Percentiles rank a stretch among this genome's conserved stretches.
Evolutionary conservation across 345 rosid species (phyloP).

Genomic region (Toxicodendron radicans): DNA sequence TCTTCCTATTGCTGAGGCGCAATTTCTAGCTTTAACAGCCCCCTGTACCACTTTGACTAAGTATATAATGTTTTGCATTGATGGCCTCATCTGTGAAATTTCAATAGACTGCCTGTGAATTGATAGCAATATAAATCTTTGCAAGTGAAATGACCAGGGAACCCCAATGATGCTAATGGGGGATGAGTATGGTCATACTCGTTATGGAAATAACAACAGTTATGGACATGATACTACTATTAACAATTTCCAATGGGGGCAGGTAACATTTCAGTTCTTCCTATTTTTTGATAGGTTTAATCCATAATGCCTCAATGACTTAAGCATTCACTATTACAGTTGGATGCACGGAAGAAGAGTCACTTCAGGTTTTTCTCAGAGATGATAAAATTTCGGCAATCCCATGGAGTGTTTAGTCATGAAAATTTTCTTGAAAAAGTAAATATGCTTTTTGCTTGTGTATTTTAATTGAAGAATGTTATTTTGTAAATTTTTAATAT

Average conservation of each 20-base stretch:
- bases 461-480: slow-evolving; percentile 1
- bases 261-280: slow-evolving; percentile 38
- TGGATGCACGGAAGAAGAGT: slow-evolving; percentile 48
- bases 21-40: not conserved
- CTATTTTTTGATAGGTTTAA: slow-evolving; percentile 3
- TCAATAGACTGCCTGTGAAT: not conserved
- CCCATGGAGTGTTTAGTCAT: slow-evolving; percentile 46
- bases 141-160: slow-evolving; percentile 50
- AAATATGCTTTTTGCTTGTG: slow-evolving; percentile 18
- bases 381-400: slow-evolving; percentile 59
- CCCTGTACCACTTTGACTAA: not conserved
- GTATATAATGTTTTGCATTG: not conserved
- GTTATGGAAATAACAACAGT: slow-evolving; percentile 91
- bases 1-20: not conserved
- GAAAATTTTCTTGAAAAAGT: slow-evolving; percentile 69
- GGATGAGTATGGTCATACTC: slow-evolving; percentile 89
- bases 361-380: slow-evolving; percentile 87
- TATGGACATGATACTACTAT: slow-evolving; percentile 85
- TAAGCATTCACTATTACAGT: slow-evolving; percentile 36
- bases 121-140: not conserved
- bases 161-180: slow-evolving; percentile 98
- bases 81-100: not conserved
- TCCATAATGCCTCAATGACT: slow-evolving; percentile 14
- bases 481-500: not conserved
- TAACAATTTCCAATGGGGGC: slow-evolving; percentile 83